These are phyloP conservation scores for Ophiostoma fasciatum DNA, from an alignment of 2,329 filamentous ascomycete species.

Conservation along the genomic window DNA sequence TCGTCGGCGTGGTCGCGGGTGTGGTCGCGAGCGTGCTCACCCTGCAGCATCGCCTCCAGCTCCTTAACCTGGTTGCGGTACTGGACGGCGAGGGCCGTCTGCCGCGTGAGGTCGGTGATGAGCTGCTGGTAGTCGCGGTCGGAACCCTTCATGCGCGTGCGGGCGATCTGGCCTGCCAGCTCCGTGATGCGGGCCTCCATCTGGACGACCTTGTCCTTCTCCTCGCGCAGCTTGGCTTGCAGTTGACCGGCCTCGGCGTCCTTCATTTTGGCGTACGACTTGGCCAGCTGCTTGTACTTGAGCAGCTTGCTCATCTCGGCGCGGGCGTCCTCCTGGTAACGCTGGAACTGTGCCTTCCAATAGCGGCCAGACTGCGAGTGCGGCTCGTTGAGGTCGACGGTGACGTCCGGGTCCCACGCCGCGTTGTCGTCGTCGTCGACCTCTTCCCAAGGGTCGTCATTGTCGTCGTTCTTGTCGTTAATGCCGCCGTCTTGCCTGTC, in stretches of 20 bases:
- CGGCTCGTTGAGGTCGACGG: constrained; percentile 57
- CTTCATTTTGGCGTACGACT: constrained; percentile 64
- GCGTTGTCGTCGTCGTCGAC: constrained; percentile 25
- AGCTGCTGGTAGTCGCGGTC: constrained; percentile 32
- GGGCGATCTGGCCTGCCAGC: constrained; percentile 40
- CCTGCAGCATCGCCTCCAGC: constrained; percentile 35
- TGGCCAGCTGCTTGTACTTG: constrained; percentile 65
- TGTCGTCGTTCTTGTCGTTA: background rate
- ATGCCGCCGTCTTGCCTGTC: constrained; percentile 10
- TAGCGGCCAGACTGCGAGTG: constrained; percentile 61
- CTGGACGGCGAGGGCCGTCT: constrained; percentile 41
- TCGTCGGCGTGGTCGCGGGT: constrained; percentile 15
- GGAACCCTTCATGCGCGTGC: constrained; percentile 21
- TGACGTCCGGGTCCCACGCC: constrained; percentile 40
- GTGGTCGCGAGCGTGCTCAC: constrained; percentile 19
- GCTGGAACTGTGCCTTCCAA: constrained; percentile 66
- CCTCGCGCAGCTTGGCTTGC: constrained; percentile 49
- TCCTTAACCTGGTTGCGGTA: constrained; percentile 46
- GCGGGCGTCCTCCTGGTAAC: constrained; percentile 57
- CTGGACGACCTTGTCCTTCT: constrained; percentile 46
- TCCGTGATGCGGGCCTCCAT: constrained; percentile 50
- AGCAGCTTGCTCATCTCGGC: constrained; percentile 64
- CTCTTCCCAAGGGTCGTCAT: constrained; percentile 31
- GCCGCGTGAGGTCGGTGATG: constrained; percentile 38
- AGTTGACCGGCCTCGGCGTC: constrained; percentile 56